A percentile compares a stretch with the other conserved stretches of the same genome.
Evolutionary conservation across 495 filamentous ascomycete genomes (phyloP).

Genomic region (Hypomontagnella submonticulosa): DNA sequence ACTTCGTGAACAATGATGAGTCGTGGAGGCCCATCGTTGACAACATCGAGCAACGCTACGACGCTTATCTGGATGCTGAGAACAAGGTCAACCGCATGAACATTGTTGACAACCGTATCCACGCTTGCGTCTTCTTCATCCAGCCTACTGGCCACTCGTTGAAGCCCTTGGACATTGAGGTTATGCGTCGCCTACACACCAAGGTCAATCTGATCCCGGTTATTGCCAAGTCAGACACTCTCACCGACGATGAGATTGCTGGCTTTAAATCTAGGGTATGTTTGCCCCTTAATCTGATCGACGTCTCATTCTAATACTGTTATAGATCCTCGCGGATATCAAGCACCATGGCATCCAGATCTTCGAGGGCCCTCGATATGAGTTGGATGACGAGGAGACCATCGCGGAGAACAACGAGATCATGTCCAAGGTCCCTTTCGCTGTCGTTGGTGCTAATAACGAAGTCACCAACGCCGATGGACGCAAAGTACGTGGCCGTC

Average conservation of each 20-base stretch:
- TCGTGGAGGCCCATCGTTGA: conserved; percentile 99
- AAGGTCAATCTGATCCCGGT: conserved; percentile 99
- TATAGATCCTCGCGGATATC: conserved; percentile 95
- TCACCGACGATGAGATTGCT: conserved; percentile 95
- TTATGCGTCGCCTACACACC: conserved; percentile 98
- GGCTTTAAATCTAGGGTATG: conserved; percentile 94
- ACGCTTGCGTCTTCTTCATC: conserved; percentile 99
- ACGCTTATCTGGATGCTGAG: conserved; percentile 97
- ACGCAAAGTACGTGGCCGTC: conserved; percentile 93
- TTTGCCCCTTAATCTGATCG: conserved; percentile 15
- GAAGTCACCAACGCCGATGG: conserved; percentile 93
- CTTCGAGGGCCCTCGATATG: conserved; percentile 97
- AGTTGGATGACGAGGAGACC: conserved; percentile 98
- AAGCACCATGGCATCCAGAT: conserved; percentile 96
- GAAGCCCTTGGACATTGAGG: conserved; percentile 98
- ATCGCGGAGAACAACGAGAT: conserved; percentile 99
- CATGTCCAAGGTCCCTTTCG: conserved; percentile 99
- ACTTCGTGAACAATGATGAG: conserved; percentile 99
- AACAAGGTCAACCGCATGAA: conserved; percentile 99
- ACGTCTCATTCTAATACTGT: conserved; percentile 14
- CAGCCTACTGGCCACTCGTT: conserved; percentile 99
- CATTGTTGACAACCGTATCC: conserved; percentile 98
- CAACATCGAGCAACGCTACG: conserved; percentile 98
- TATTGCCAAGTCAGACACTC: conserved; percentile 97
- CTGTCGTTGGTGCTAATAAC: conserved; percentile 94